Evolutionary conservation across 1,139 yeast genomes (phyloP), one percentile per base, ranked within the genome.

Genomic region (Debaryomyces fabryi): DNA sequence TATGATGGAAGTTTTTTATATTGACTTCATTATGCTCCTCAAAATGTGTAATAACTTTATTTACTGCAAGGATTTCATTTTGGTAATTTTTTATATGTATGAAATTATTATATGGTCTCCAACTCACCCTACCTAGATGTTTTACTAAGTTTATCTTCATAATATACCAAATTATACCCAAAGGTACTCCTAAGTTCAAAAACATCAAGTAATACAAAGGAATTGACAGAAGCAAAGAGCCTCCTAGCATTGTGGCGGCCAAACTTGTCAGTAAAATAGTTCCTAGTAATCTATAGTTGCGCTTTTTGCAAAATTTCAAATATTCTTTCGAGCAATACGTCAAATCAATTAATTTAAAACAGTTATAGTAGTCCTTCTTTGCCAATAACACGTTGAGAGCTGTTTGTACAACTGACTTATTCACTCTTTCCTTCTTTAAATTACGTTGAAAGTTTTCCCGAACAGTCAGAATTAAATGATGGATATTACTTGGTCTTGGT

Each of bases 11-110:
- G 49, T 74, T 74, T 34, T 64, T 60, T 5, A 72, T 59, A 48
- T 74, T 74, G 36, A 71, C 59, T 49, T 75, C 79, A 50, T 67
- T 64, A 52, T 65, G 66, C 55, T 74, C 79, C 50, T 75, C 78
- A 47, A 68, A 73, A 51, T 69, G 72, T 3, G 67, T 64, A 39
- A 74, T 58, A 15, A 72, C 63, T 46, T 67, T 60, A 51, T 71
- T 72, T 9, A 70, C 56, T 4, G 63, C 49, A 2, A 61, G 44
- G 6, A 72, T 52, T 50, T 72, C 77, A 7, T 64, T 62, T n/a
- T 59, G 56, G 49, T 68, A 68, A 3, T 57, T 37, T 40, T 58
- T 55, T 9, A 64, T 64, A 50, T 68, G 57, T 13, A 56, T 29
- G 2, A 59, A 15, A 1, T 62, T 54, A 20, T 60, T 65, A 48